Percentiles rank a stretch among this genome's conserved stretches.
These are phyloP conservation scores for Orbilia oligospora DNA, from an alignment of 2,329 filamentous ascomycete species.

Conservation along the genomic window DNA sequence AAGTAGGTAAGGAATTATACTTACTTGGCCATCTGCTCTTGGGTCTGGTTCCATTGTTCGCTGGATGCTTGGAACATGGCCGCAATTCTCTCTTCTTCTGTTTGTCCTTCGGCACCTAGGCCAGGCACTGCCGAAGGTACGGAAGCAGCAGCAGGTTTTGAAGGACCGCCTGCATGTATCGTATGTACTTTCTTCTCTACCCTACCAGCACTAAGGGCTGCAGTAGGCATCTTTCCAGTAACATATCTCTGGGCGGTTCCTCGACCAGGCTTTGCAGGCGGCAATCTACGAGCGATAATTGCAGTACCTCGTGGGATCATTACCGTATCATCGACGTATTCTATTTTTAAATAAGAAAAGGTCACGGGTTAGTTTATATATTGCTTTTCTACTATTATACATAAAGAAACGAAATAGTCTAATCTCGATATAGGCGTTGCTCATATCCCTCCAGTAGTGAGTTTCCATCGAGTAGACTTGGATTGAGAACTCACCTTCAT, in stretches of 20 bases:
- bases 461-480: not conserved
- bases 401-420: slow-evolving; percentile 22
- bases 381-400: slow-evolving; percentile 25
- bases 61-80: slow-evolving; percentile 92
- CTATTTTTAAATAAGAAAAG: slow-evolving; percentile 69
- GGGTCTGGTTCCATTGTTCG: slow-evolving; percentile 92
- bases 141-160: slow-evolving; percentile 36
- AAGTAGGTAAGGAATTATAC: slow-evolving; percentile 61
- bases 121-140: slow-evolving; percentile 35
- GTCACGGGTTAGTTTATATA: slow-evolving; percentile 28
- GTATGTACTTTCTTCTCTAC: slow-evolving; percentile 74
- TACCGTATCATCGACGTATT: slow-evolving; percentile 98
- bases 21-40: slow-evolving; percentile 90
- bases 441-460: slow-evolving; percentile 7
- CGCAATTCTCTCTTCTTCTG: slow-evolving; percentile 92
- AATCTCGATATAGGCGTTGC: slow-evolving; percentile 19
- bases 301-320: slow-evolving; percentile 96
- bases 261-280: slow-evolving; percentile 85
- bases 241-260: slow-evolving; percentile 95
- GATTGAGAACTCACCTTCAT: slow-evolving; percentile 72
- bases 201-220: slow-evolving; percentile 70
- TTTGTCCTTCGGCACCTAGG: slow-evolving; percentile 43
- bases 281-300: slow-evolving; percentile 88
- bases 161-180: slow-evolving; percentile 29
- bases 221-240: slow-evolving; percentile 92